Evolutionary conservation across 2,329 filamentous ascomycete species (phyloP), one percentile per base, ranked within the genome.

Genomic region (Teratosphaeria pseudoeucalypti): DNA sequence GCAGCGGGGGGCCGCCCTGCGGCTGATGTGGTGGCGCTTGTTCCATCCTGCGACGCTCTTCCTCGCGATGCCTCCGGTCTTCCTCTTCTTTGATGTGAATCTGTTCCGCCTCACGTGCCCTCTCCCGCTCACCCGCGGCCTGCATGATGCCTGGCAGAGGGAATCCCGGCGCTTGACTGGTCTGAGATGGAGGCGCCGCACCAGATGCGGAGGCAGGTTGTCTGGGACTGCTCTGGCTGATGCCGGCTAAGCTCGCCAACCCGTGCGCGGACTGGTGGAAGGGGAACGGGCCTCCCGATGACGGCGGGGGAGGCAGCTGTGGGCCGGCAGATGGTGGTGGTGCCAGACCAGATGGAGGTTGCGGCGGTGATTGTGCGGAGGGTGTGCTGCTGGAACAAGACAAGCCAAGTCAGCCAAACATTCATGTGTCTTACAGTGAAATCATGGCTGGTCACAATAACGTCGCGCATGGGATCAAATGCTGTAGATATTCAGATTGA

Each of bases 1-100:
- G 92, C 67, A 97, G 90, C 58, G 96, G 89, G 2, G 92, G 68
- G 32, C 68, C 90, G 60, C 88, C 90, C 70, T 89, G 92, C 75
- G 88, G 94, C 73, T 96, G 92, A 70, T 94, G 90, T 29, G 87
- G 85, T 61, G 88, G 83, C 56, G 83, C 82, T 66, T 86, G 87
- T 64, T 89, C 85, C 65, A 83, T 77, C 60, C 83, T 81, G 67
- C 89, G 86, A 71, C 86, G 81, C 65, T 89, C 85, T 67, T 85
- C 72, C 61, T 85, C 82, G 54, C 81, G 78, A 64, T 85, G 81
- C 60, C 81, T 76, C 62, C 83, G 80, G 62, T 85, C 82, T 66
- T 86, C 83, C 71, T 85, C 79, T 66, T 81, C 77, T 79, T 73
- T 83, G 78, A 73, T 81, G 78, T 70, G 79, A 63, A 71, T 75